Conservation (phyloP, 1,139 yeast genomes). For the Entelexis paramagnoliae region DNA sequence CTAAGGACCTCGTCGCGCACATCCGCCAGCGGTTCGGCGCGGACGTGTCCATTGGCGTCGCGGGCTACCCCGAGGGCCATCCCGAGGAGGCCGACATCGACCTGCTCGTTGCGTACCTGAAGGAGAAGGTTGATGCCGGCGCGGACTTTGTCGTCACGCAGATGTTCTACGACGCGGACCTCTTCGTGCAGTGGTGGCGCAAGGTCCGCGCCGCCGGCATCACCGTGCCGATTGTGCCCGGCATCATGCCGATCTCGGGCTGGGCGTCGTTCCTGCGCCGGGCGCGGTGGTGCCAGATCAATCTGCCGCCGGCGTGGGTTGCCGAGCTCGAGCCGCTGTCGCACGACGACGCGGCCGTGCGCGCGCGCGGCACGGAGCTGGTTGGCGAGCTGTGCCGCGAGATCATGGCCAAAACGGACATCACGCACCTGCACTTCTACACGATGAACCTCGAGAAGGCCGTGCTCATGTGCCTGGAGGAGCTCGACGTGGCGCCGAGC, state of each 20-base stretch:
- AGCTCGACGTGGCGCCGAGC: conserved; percentile 40
- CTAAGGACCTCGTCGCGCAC: conserved; percentile 71
- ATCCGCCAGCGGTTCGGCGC: conserved; percentile 60
- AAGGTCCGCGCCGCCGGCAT: conserved; percentile 66
- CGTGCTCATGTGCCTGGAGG: conserved; percentile 77
- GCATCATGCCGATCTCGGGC: conserved; percentile 96
- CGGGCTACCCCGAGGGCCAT: conserved; percentile 96
- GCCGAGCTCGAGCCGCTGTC: conserved; percentile 69
- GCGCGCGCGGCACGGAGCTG: conserved; percentile 76
- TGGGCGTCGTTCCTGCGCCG: conserved; percentile 86
- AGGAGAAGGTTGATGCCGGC: conserved; percentile 85
- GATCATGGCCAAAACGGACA: conserved; percentile 49
- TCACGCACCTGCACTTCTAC: conserved; percentile 85
- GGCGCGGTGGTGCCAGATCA: conserved; percentile 85
- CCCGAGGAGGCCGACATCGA: conserved; percentile 67
- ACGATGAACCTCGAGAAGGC: conserved; percentile 94
- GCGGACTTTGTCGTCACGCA: conserved; percentile 92
- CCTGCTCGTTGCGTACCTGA: conserved; percentile 52
- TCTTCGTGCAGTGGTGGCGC: conserved; percentile 72
- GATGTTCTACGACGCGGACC: conserved; percentile 66
- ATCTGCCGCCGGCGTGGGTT: conserved; percentile 64
- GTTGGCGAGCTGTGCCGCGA: conserved; percentile 75
- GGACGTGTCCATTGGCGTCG: conserved; percentile 79
- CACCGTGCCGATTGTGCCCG: conserved; percentile 83
- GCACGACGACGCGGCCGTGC: conserved; percentile 80